phyloP scores from a whole-genome alignment of 139 green algal genomes.

The Chlamydomonas asymmetrica region DNA sequence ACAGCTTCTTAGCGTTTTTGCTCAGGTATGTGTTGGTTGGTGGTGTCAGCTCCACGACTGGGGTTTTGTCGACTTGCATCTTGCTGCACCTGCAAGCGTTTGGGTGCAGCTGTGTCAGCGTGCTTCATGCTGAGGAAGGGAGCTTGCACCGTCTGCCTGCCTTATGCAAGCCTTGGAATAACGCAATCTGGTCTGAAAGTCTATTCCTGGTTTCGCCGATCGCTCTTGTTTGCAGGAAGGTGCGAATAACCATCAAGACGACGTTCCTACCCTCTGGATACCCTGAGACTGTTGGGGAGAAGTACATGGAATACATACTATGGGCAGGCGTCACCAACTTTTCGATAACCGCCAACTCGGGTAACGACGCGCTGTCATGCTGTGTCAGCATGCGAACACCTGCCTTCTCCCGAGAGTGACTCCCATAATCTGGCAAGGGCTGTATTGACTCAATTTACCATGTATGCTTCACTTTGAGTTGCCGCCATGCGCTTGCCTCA shows the following conservation, averaged over 20 bases:
- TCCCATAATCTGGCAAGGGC: neutral
- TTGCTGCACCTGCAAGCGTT: no score
- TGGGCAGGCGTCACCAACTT: conserved; percentile 57
- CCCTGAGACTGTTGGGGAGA: conserved; percentile 36
- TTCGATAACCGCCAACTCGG: conserved; percentile 48
- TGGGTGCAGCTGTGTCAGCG: no score
- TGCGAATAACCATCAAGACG: conserved; percentile 14
- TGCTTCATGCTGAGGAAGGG: no score
- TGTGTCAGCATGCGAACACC: neutral
- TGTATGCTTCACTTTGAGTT: neutral
- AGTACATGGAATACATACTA: conserved; percentile 39
- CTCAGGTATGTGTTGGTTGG: no score
- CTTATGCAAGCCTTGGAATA: no score
- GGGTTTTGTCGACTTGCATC: no score
- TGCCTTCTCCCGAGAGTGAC: neutral
- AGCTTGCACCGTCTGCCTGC: no score
- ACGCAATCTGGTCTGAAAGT: no score
- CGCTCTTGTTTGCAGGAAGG: conserved; percentile 23
- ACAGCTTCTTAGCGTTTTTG: no score
- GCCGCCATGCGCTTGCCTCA: neutral
- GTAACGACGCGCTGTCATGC: neutral
- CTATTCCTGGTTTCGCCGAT: no score
- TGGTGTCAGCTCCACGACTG: no score
- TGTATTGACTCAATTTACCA: neutral
- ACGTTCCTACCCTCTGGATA: conserved; percentile 57